Evolutionary conservation across 352 stramenopile genomes (phyloP), one percentile per base, ranked within the genome.

Genomic region (Lagenidium giganteum): DNA sequence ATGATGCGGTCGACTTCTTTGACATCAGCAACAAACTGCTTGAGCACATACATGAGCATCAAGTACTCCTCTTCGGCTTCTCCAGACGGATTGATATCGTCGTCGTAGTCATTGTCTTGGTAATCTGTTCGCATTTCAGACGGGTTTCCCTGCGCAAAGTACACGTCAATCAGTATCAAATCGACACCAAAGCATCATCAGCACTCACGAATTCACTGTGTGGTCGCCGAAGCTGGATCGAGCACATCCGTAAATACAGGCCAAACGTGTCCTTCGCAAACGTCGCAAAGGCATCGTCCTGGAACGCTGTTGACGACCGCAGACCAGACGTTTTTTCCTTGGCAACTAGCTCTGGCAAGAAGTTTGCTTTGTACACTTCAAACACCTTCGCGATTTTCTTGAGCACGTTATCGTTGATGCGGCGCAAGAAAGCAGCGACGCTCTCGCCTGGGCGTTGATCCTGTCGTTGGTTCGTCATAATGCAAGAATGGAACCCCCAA

Each of bases 1-100:
- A 81, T 64, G 11, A 65, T 51, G 13, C 25, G 46, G 25, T 78
- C 57, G n/a, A 80, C 56, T 29, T 57, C 43, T 29, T 73, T 68
- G 23, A 81, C 68, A 39, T 72, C 52, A 8, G 61, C 48, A 8
- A 86, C 51, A 51, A 85, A 83, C 26, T 66, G 38, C 37, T 83
- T 81, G 40, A 88, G 58, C 41, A 84, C 69, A 34, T 61, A 64
- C 75, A 88, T 86, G 30, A 88, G 68, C 20, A 79, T 58, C 38
- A 78, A 63, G 29, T 86, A 88, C 18, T 79, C 67, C 22, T 67
- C 75, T 13, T 70, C 47, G 13, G 61, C 45, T 6, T 54, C 53
- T 5, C 62, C 54, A 6, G 47, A 34, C 21, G 51, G 51, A 2
- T 5, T 18, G 11, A 16, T 12, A 22, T 13, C 46, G 4, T 20